These are phyloP conservation scores for Hygrophorus russula DNA, from an alignment of 768 basidiomycete genomes.

Conservation along the genomic window DNA sequence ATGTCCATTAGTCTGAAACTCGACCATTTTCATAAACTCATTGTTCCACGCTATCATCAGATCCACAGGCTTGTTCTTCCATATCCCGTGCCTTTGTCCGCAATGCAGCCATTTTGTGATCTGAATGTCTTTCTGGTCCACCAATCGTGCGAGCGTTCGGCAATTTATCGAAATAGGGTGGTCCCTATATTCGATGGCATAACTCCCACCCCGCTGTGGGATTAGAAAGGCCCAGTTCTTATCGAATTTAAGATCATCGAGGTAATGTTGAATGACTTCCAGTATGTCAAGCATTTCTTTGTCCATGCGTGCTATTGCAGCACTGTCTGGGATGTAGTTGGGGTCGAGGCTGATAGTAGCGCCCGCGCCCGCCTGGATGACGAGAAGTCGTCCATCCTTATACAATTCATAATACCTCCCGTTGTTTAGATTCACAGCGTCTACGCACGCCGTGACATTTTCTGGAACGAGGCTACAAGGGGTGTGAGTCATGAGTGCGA, in stretches of 20 bases:
- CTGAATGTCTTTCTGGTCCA: slow-evolving; percentile 25
- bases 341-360: background rate
- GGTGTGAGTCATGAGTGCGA: background rate
- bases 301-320: background rate
- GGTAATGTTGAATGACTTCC: slow-evolving; percentile 13
- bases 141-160: slow-evolving; percentile 23
- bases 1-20: slow-evolving; percentile 5
- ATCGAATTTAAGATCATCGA: slow-evolving; percentile 21
- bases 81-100: slow-evolving; percentile 9
- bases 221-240: slow-evolving; percentile 27
- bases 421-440: background rate
- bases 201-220: slow-evolving; percentile 15
- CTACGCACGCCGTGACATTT: background rate
- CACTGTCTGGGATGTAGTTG: background rate
- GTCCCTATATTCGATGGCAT: slow-evolving; percentile 19
- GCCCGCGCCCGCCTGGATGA: slow-evolving; percentile 4
- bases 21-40: background rate
- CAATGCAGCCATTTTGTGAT: slow-evolving; percentile 20
- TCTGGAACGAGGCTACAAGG: slow-evolving; percentile 1
- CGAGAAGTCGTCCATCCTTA: slow-evolving; percentile 6
- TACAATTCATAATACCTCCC: slow-evolving; percentile 4
- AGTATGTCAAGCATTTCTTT: background rate
- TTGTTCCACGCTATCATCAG: slow-evolving; percentile 11
- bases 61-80: slow-evolving; percentile 13
- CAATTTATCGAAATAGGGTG: slow-evolving; percentile 17